Base-by-base conservation (phyloP, 2,329 filamentous ascomycete species). In the Cladophialophora chaetospira region DNA sequence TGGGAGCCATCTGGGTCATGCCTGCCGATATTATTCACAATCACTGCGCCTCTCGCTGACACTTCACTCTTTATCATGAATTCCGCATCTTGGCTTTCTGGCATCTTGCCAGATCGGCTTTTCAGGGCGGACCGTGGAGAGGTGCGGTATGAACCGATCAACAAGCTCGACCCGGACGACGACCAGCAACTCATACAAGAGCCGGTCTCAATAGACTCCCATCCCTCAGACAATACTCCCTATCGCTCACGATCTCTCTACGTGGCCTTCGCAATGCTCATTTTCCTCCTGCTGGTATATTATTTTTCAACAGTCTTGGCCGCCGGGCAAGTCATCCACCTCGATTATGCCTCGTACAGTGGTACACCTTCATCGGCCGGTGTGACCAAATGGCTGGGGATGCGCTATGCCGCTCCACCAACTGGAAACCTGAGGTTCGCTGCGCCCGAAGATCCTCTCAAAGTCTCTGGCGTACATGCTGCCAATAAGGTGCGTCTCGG, bases 331-430 rank as follows among this genome's bases (percentile, higher is more conserved):
- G 62, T 76, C 2, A 83, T 91, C 11, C 77, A 88, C 60, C 75
- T 92, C 19, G 79, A 78, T 2, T 92, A 91, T 68, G 80, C 85
- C 26, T 80, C 77, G 23, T 91, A 91, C 67, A 71, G 77, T 47
- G 89, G 89, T 6, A 71, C 74, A 3, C 67, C 75, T 1, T 73
- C 80, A 1, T 63, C 71, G 0, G 82, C 82, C 63, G 86, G 85
- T 1, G 74, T 91, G 45, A 84, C 81, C 2, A 79, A 87, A 69
- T 93, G 88, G 87, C 78, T 89, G 5, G 89, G 88, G 1, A 83
- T 94, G 61, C 82, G 88, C 40, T 94, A 84, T 73, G 89, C 88
- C 1, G 84, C 86, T 4, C 77, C 88, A 11, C 89, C 89, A 0
- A 55, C 88, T 2, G 86, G 85, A 1, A 65, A 81, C 4, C 68